Evolutionary conservation across 192 early-diverging fungal species (phyloP).

Genomic region (Backusella sp.): DNA sequence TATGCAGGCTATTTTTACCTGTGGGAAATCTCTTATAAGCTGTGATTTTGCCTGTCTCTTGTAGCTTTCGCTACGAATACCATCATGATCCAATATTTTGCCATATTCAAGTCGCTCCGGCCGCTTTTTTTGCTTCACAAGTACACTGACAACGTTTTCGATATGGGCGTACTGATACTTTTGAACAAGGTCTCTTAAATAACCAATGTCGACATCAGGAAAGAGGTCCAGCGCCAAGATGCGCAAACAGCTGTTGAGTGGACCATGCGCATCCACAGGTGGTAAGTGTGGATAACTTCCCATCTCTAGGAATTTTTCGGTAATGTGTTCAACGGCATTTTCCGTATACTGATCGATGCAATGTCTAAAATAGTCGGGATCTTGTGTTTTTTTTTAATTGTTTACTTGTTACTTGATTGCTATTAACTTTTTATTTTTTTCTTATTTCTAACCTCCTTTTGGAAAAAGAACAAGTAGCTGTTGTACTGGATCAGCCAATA

Average conservation of each 20-base stretch:
- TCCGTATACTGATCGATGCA: conserved; percentile 32
- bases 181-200: conserved; percentile 29
- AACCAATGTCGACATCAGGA: conserved; percentile 37
- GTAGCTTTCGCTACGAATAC: conserved; percentile 16
- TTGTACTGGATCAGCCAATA: neutral
- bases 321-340: conserved; percentile 34
- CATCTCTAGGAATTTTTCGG: conserved; percentile 33
- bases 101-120: conserved; percentile 33
- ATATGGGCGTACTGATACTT: conserved; percentile 21
- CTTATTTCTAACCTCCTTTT: conserved; percentile 13
- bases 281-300: conserved; percentile 35
- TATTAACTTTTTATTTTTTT: neutral
- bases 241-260: conserved; percentile 26
- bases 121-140: conserved; percentile 11
- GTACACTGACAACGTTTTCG: conserved; percentile 15
- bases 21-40: conserved; percentile 25
- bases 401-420: neutral
- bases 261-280: conserved; percentile 11
- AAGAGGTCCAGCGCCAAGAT: conserved; percentile 34
- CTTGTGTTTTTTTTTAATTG: conserved; percentile 1
- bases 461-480: conserved; percentile 14
- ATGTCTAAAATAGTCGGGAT: conserved; percentile 36
- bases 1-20: conserved; percentile 17
- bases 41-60: conserved; percentile 19
- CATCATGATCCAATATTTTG: conserved; percentile 7